Evolutionary conservation across 2,329 filamentous ascomycete genomes (phyloP), one percentile per base, ranked within the genome.

Genomic region (Neonectria magnoliae): DNA sequence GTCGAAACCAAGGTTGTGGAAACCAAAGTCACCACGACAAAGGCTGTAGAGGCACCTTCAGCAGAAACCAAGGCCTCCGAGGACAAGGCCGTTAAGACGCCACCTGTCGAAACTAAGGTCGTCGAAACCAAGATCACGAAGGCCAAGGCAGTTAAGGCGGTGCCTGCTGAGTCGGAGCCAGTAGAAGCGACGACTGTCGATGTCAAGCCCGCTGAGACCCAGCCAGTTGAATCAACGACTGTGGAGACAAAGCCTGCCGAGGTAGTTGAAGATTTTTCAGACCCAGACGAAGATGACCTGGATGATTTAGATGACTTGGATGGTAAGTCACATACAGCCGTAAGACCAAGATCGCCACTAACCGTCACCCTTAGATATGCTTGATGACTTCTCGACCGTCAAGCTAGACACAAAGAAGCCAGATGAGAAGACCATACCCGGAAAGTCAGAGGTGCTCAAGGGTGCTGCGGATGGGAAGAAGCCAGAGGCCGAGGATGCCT

Each of bases 251-350:
- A 60, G n/a, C 36, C 31, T 9, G 36, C 57, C 10, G 68, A 73
- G 9, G 64, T 67, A 16, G 72, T 78, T 22, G 87, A 86, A 22
- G 87, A 91, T 70, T 89, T 91, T 16, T 91, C 94, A 20, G 95
- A 98, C 74, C 95, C 94, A 7, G 95, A 98, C 70, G 94, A 97
- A 79, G 96, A 96, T 79, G 93, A 96, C 71, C 82, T 96, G 20
- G 93, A 98, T 75, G 96, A 98, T 75, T 83, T 99, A 47, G 96
- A 99, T 75, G 96, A 98, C 75, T 83, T 99, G 48, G 96, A 99
- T 80, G 93, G 93, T 93, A 44, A 6, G 61, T 41, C 13, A 13
- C 42, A 4, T 27, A 5, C 41, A 45, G 14, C 33, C 25, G 25
- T 6, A 4, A 13, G 5, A 13, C 2, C 16, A 5, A 20, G 10